Conservation (phyloP, 805 yeast species). For the Candida vartiovaarae region DNA sequence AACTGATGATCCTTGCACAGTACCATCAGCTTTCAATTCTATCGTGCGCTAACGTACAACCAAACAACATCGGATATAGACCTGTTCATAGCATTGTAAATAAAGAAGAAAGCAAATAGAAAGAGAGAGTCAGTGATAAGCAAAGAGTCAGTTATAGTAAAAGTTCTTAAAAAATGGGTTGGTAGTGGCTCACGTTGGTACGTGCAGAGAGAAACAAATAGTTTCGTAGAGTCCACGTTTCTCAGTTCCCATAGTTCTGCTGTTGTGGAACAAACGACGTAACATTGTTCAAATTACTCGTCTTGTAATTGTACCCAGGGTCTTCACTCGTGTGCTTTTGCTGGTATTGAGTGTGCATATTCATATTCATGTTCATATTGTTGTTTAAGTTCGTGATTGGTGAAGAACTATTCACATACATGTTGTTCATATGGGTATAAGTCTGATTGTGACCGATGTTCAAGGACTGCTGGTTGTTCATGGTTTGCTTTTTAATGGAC, state of each 20-base stretch:
- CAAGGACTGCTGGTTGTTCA: too few species aligned
- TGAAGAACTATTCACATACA: background rate
- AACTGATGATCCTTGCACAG: slow-evolving; percentile 1
- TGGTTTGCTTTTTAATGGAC: too few species aligned
- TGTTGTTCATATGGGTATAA: background rate
- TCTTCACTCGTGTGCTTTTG: background rate
- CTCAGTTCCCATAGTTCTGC: background rate
- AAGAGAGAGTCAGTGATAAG: background rate
- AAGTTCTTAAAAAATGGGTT: background rate
- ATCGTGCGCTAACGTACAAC: slow-evolving; percentile 11
- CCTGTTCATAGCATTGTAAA: background rate
- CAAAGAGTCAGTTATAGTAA: background rate
- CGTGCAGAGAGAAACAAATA: background rate
- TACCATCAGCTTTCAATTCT: slow-evolving; percentile 7
- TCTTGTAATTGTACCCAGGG: background rate
- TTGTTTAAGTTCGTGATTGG: background rate
- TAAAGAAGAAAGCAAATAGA: background rate
- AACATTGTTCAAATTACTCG: background rate
- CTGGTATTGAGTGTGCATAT: background rate
- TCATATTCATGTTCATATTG: background rate
- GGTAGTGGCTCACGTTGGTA: background rate
- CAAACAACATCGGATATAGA: background rate
- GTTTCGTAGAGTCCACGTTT: background rate
- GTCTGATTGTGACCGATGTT: background rate
- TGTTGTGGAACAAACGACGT: slow-evolving; percentile 2